Conservation (phyloP, 345 rosid genomes). For the Salix arbutifolia region DNA sequence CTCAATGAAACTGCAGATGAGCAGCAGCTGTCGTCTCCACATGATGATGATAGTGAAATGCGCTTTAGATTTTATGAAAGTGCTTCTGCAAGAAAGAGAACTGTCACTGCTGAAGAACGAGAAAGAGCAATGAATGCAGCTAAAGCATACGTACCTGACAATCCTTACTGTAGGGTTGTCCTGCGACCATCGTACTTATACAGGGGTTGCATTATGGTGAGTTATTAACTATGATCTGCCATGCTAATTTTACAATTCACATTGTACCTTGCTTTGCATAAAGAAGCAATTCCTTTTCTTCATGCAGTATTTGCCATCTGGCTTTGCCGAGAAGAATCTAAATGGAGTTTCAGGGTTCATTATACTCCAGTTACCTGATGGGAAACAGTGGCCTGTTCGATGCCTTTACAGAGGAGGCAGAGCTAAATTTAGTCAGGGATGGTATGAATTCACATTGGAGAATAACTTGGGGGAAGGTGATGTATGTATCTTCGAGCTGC, state of each 20-base stretch:
- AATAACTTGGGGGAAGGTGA: slow-evolving; percentile 86
- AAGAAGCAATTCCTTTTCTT: background rate
- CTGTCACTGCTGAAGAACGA: slow-evolving; percentile 75
- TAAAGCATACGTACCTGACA: slow-evolving; percentile 68
- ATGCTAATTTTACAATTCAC: background rate
- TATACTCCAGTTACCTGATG: slow-evolving; percentile 69
- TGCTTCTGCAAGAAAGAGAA: slow-evolving; percentile 75
- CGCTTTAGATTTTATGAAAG: slow-evolving; percentile 64
- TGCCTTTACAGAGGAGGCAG: slow-evolving; percentile 80
- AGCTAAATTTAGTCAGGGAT: slow-evolving; percentile 83
- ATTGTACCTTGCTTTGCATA: background rate
- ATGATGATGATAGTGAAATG: slow-evolving; percentile 46
- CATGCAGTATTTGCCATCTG: slow-evolving; percentile 75
- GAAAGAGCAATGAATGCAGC: slow-evolving; percentile 70
- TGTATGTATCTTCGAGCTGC: slow-evolving; percentile 75
- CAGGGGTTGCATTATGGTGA: slow-evolving; percentile 83
- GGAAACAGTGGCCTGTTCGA: slow-evolving; percentile 85
- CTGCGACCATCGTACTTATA: slow-evolving; percentile 77
- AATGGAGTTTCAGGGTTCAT: slow-evolving; percentile 81
- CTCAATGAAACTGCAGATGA: slow-evolving; percentile 33
- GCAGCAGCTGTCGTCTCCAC: slow-evolving; percentile 35
- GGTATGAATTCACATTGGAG: slow-evolving; percentile 87
- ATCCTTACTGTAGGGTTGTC: slow-evolving; percentile 83
- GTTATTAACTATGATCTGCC: slow-evolving; percentile 14
- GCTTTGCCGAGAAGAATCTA: slow-evolving; percentile 77